Evolutionary conservation across 2,329 filamentous ascomycete genomes (phyloP).

Genomic region (Fusarium udum): DNA sequence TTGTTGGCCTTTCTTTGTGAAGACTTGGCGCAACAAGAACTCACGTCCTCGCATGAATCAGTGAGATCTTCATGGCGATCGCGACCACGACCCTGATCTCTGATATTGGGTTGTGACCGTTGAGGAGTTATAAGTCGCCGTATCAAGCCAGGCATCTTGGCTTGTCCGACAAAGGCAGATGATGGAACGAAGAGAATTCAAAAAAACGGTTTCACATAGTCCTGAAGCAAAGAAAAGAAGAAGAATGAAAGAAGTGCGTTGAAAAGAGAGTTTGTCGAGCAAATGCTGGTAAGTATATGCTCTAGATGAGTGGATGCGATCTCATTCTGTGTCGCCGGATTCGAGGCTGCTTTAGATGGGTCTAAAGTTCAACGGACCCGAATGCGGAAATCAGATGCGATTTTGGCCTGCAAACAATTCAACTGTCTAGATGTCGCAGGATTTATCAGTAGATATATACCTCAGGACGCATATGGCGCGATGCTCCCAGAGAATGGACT

Average conservation of each 20-base stretch:
- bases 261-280: conserved; percentile 29
- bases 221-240: not conserved
- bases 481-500: conserved; percentile 5
- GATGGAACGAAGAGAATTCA: conserved; percentile 15
- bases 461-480: conserved; percentile 22
- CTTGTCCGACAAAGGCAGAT: conserved; percentile 26
- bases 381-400: conserved; percentile 30
- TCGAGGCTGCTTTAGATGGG: conserved; percentile 30
- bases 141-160: conserved; percentile 40
- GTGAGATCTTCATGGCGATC: conserved; percentile 23
- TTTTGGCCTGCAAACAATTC: conserved; percentile 29
- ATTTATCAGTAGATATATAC: conserved; percentile 32
- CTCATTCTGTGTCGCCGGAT: conserved; percentile 23
- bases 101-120: conserved; percentile 14
- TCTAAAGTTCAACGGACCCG: conserved; percentile 28
- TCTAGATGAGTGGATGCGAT: conserved; percentile 10
- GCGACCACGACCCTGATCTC: conserved; percentile 7
- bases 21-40: conserved; percentile 24
- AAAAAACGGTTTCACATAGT: conserved; percentile 33
- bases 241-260: conserved; percentile 2
- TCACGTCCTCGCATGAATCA: conserved; percentile 35
- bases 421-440: not conserved
- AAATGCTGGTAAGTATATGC: conserved; percentile 23
- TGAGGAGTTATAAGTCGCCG: conserved; percentile 39
- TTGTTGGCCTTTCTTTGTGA: conserved; percentile 23